Conservation (phyloP, 2,329 filamentous ascomycete species). For the Fusarium zealandicum region DNA sequence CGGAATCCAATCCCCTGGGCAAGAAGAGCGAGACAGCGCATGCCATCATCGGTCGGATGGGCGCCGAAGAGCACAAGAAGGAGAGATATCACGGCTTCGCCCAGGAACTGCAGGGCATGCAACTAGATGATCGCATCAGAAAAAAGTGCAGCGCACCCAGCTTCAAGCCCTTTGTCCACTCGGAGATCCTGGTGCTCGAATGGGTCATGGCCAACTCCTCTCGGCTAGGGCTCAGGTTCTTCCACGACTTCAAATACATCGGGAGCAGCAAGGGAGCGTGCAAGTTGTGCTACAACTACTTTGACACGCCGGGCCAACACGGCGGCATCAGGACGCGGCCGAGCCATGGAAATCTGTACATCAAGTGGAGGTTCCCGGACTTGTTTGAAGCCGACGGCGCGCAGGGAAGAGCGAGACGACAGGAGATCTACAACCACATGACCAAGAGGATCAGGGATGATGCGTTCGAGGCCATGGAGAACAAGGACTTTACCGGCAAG, state of each 20-base stretch:
- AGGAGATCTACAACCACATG: slow-evolving; percentile 40
- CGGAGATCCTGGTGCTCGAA: slow-evolving; percentile 46
- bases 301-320: slow-evolving; percentile 34
- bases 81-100: slow-evolving; percentile 20
- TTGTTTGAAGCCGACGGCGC: slow-evolving; percentile 25
- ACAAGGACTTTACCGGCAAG: slow-evolving; percentile 40
- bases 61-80: not conserved
- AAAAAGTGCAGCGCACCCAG: not conserved
- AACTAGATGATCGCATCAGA: slow-evolving; percentile 38
- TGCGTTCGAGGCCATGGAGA: slow-evolving; percentile 38
- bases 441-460: slow-evolving; percentile 40
- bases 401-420: slow-evolving; percentile 12
- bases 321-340: slow-evolving; percentile 39
- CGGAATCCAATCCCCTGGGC: slow-evolving; percentile 21
- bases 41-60: slow-evolving; percentile 38
- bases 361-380: slow-evolving; percentile 49
- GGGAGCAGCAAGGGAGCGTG: slow-evolving; percentile 52
- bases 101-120: slow-evolving; percentile 31
- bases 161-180: slow-evolving; percentile 46
- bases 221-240: slow-evolving; percentile 37
- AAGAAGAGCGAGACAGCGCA: slow-evolving; percentile 27
- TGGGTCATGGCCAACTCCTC: slow-evolving; percentile 31
- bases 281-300: slow-evolving; percentile 49
- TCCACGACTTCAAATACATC: slow-evolving; percentile 46
- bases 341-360: slow-evolving; percentile 50